Evolutionary conservation across 225 moss, liverwort and hornwort genomes (phyloP), one percentile per base, ranked within the genome.

Genomic region (Bryoerythrophyllum caledonicum): DNA sequence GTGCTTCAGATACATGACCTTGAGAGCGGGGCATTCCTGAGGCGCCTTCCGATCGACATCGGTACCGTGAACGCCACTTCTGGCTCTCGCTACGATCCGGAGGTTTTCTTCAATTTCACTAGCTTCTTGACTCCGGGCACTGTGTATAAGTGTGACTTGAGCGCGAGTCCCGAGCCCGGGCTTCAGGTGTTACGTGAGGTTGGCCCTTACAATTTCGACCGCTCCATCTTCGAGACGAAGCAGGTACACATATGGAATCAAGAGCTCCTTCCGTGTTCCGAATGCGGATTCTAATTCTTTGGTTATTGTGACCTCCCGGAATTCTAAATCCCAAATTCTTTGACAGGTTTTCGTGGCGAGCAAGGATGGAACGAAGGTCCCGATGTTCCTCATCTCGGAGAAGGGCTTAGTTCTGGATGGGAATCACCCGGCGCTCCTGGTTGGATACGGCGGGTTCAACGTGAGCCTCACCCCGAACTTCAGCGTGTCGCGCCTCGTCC

Each of bases 391-490:
- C 63, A 84, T 96, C 46, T 78, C 85, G 8, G 56, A 79, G 53
- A 93, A 81, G 74, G 92, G 85, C 46, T 79, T 78, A n/a, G 81
- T 82, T 55, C 72, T 40, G 38, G 71, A 86, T 71, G 88, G 92
- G 40, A 82, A 80, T 38, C 87, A 89, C 59, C 89, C 93, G 25
- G 85, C 90, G 27, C 80, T 96, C 70, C 83, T 96, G 8, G 84
- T 90, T 63, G 96, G 93, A n/a, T 96, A 96, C 49, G 93, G 96
- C 57, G 96, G 93, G 52, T 96, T 96, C 67, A 93, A 88, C 68
- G 62, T 88, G 14, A 96, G 92, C 66, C 84, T 96, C 62, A 96
- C 96, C n/a, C 96, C 96, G 10, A 91, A 80, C 66, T 96, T 96
- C 67, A 96, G 96, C 77, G 88, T 89, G 60, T 82, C 93, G 27